A percentile compares a stretch with the other conserved stretches of the same genome.
These are phyloP conservation scores for Ustilaginoidea virens DNA, from an alignment of 2,329 filamentous ascomycete species.

Conservation along the genomic window DNA sequence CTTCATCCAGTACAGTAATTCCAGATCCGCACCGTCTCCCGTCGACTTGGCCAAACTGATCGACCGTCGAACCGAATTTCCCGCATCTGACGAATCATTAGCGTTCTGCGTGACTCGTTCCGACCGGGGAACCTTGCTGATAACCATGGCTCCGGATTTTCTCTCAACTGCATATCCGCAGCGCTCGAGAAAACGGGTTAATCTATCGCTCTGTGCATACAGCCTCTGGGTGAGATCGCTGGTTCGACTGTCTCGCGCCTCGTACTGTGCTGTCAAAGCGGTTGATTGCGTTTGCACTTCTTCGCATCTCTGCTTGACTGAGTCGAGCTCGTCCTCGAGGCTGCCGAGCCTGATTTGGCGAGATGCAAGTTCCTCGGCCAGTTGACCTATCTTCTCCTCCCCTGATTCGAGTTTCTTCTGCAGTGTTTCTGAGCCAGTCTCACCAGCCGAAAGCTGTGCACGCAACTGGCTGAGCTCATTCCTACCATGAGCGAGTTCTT, in stretches of 20 bases:
- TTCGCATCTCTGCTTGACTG: conserved; percentile 50
- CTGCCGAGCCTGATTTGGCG: conserved; percentile 62
- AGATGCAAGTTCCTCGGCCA: conserved; percentile 57
- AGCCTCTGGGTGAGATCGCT: conserved; percentile 75
- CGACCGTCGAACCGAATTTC: conserved; percentile 36
- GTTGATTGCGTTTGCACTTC: conserved; percentile 36
- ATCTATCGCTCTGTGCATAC: conserved; percentile 68
- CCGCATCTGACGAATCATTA: conserved; percentile 41
- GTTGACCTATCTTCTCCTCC: conserved; percentile 50
- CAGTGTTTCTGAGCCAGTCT: conserved; percentile 67
- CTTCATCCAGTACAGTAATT: conserved; percentile 71
- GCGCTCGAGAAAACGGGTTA: conserved; percentile 71
- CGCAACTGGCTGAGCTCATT: conserved; percentile 54
- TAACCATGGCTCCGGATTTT: conserved; percentile 54
- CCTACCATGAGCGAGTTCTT: conserved; percentile 47
- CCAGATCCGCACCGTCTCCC: conserved; percentile 50
- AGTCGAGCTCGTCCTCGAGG: conserved; percentile 59
- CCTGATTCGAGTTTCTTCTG: conserved; percentile 62
- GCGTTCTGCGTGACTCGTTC: conserved; percentile 40
- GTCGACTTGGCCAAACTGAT: conserved; percentile 37
- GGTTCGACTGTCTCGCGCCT: conserved; percentile 55
- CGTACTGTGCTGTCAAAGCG: conserved; percentile 40
- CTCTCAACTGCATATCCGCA: conserved; percentile 72
- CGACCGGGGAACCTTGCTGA: conserved; percentile 53
- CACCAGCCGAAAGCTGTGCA: conserved; percentile 61